Evolutionary conservation across 257 asterid species (phyloP).

Genomic region (Solanum medicagineum): DNA sequence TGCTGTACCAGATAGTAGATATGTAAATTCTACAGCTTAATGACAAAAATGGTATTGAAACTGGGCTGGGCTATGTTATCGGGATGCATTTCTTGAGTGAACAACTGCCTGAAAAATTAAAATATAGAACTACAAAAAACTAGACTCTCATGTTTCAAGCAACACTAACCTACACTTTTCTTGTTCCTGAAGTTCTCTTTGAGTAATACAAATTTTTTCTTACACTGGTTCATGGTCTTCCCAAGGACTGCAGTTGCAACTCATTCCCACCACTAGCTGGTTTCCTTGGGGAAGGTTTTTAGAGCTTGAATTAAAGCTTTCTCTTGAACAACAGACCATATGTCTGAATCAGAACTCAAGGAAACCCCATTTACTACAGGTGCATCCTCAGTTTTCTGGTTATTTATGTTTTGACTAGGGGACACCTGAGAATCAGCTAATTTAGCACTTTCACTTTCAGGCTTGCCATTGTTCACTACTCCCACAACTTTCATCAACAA

Average conservation of each 20-base stretch:
- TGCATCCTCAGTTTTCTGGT: constrained; percentile 13
- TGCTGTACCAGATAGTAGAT: background rate
- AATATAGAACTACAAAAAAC: background rate
- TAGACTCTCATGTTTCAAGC: background rate
- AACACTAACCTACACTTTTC: constrained; percentile 24
- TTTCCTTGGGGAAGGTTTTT: too few species aligned
- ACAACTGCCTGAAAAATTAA: background rate
- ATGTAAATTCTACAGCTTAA: background rate
- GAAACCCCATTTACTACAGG: too few species aligned
- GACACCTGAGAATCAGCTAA: constrained; percentile 15
- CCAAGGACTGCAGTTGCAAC: too few species aligned
- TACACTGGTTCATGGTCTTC: too few species aligned
- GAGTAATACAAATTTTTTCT: too few species aligned
- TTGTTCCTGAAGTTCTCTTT: constrained; percentile 18
- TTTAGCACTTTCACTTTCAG: constrained; percentile 14
- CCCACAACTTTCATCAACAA: background rate
- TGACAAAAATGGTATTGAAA: background rate
- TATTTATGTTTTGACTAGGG: constrained; percentile 13
- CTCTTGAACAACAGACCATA: too few species aligned
- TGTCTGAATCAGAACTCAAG: too few species aligned
- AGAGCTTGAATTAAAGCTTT: too few species aligned
- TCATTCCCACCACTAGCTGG: too few species aligned
- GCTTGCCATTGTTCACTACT: constrained; percentile 9
- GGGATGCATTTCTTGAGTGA: background rate
- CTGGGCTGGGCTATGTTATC: background rate